Percentiles rank a stretch among this genome's conserved stretches.
Evolutionary conservation across 345 rosid species (phyloP).

Genomic region (Boechera stricta): DNA sequence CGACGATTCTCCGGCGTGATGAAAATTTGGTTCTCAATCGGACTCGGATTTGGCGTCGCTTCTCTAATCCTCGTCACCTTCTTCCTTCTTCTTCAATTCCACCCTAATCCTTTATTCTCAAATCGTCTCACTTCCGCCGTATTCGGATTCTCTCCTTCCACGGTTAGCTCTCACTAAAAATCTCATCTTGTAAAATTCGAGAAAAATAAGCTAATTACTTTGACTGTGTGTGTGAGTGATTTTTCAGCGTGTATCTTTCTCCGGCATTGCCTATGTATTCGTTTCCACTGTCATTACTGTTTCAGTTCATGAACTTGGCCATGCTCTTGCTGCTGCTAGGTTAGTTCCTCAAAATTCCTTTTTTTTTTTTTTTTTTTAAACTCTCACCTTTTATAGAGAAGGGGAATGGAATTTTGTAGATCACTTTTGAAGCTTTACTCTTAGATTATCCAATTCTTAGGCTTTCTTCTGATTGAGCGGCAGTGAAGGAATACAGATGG

Average conservation of each 20-base stretch:
- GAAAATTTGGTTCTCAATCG: constrained; percentile 79
- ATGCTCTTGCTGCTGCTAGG: constrained; percentile 92
- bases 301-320: constrained; percentile 82
- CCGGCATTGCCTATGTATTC: constrained; percentile 55
- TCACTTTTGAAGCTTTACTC: constrained; percentile 14
- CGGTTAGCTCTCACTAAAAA: constrained; percentile 41
- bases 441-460: constrained; percentile 37
- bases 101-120: constrained; percentile 32
- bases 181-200: not conserved
- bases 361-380: not conserved
- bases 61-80: constrained; percentile 57
- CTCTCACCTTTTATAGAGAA: constrained; percentile 14
- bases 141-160: constrained; percentile 53
- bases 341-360: constrained; percentile 36
- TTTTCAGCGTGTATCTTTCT: constrained; percentile 56
- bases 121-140: constrained; percentile 36
- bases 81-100: constrained; percentile 43
- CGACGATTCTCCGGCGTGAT: constrained; percentile 56
- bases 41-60: constrained; percentile 71
- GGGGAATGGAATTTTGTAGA: not conserved
- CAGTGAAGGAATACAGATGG: constrained; percentile 89
- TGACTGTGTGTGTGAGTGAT: not conserved
- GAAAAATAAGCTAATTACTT: not conserved
- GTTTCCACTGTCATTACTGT: constrained; percentile 77
- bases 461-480: constrained; percentile 55